A percentile compares a stretch with the other conserved stretches of the same genome.
phyloP scores from a whole-genome alignment of 2,329 filamentous ascomycete species.

The Calonectria pseudoreteaudii region DNA sequence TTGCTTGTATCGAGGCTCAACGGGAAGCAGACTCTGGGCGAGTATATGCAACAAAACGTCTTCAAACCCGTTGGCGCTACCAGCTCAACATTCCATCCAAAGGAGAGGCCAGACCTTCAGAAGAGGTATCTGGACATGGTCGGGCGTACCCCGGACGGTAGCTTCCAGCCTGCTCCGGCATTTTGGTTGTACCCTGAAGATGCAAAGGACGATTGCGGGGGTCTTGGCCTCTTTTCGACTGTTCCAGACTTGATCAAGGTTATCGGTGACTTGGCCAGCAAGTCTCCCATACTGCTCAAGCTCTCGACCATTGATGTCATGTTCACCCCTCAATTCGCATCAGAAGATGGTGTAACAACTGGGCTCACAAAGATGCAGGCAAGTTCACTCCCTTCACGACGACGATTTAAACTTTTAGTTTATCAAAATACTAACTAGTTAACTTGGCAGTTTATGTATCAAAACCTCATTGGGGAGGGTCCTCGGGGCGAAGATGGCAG shows the following conservation, averaged over 20 bases:
- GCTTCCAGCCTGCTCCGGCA: neutral
- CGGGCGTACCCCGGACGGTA: neutral
- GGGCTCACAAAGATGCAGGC: slow-evolving; percentile 1
- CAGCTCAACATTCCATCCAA: neutral
- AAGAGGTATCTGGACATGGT: slow-evolving; percentile 11
- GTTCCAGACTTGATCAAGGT: slow-evolving; percentile 10
- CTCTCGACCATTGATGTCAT: neutral
- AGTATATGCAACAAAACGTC: slow-evolving; percentile 11
- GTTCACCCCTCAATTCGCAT: slow-evolving; percentile 4
- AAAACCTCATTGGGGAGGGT: slow-evolving; percentile 5
- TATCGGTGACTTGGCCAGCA: slow-evolving; percentile 1
- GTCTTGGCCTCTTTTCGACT: slow-evolving; percentile 3
- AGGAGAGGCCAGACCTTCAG: neutral
- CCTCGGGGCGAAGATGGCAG: neutral
- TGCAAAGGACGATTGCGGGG: slow-evolving; percentile 4
- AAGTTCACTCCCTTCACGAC: neutral
- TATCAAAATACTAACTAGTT: neutral
- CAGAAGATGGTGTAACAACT: neutral
- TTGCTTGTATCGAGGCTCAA: slow-evolving; percentile 9
- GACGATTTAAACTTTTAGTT: too few species aligned
- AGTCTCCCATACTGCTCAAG: neutral
- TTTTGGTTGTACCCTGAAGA: slow-evolving; percentile 11
- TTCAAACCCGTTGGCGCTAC: neutral
- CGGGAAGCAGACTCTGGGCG: neutral
- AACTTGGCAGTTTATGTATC: slow-evolving; percentile 4